Evolutionary conservation across 345 rosid genomes (phyloP), one percentile per base, ranked within the genome.

Genomic region (Sonneratia caseolaris): DNA sequence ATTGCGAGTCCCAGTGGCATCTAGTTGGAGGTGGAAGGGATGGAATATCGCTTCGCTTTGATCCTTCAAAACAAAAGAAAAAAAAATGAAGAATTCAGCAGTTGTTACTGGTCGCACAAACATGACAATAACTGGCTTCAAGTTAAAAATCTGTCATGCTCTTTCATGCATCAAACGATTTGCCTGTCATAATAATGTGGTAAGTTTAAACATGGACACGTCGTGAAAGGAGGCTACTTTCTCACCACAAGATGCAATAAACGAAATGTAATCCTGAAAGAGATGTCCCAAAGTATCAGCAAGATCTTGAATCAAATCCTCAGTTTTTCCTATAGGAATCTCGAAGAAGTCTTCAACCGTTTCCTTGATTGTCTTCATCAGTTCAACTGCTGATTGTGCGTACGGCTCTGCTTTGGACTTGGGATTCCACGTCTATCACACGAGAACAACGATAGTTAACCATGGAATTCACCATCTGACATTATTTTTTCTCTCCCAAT

Each of bases 351-450:
- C 97, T 7, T 88, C 87, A 38, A 87, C 87, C 0, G 80, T 82
- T 42, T 90, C 96, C 69, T 86, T 85, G 0, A 87, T 84, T 42
- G 83, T 70, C 81, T 75, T 86, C 88, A 85, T 87, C 22, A 92
- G 67, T 74, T 90, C 97, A 71, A 82, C 90, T 3, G 84, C 90
- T 0, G 99, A 87, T 37, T 85, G 91, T 7, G 96, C 88, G 48
- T 92, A 88, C 0, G 99, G 97, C 77, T 95, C 97, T 7, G 87
- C 85, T 82, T 92, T 95, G 49, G 99, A 90, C 77, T 87, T 92
- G 0, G 99, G 99, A 68, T 89, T 95, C 99, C 97, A 95, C 3
- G 97, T 92, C 99, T 95, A 76, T 67, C 77, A 35, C 6, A 32
- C 16, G 18, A 62, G 53, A 32, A 15, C 51, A 47, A 47, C 51